A percentile compares a stretch with the other conserved stretches of the same genome.
These are phyloP conservation scores for Macrophomina phaseolina DNA, from an alignment of 2,329 filamentous ascomycete genomes.

Conservation along the genomic window DNA sequence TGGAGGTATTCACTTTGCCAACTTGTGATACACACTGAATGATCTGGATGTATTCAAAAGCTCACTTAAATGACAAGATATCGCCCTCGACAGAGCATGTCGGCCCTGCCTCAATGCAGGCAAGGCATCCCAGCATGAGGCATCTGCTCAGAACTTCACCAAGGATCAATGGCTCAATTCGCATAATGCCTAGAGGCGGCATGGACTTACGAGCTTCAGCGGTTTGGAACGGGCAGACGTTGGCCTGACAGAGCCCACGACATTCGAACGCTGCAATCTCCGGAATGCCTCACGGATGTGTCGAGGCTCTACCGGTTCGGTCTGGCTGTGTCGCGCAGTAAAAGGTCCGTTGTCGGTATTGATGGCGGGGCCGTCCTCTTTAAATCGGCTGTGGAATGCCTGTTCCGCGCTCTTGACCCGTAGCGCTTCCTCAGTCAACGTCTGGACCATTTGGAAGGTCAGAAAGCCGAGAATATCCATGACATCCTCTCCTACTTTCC, in stretches of 20 bases:
- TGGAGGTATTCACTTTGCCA: too few species aligned
- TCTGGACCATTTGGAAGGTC: neutral
- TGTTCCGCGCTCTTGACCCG: neutral
- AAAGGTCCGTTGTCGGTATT: neutral
- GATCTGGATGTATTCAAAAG: too few species aligned
- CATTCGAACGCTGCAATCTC: constrained; percentile 1
- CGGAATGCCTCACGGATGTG: constrained; percentile 5
- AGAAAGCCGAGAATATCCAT: neutral
- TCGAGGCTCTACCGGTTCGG: neutral
- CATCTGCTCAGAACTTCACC: neutral
- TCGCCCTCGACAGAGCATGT: too few species aligned
- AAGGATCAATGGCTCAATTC: neutral
- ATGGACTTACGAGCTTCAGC: neutral
- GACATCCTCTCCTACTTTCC: neutral
- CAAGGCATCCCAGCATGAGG: too few species aligned
- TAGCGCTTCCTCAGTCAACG: neutral
- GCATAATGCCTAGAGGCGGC: neutral
- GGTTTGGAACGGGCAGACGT: neutral
- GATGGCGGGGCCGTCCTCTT: too few species aligned
- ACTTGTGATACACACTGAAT: too few species aligned
- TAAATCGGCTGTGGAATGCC: too few species aligned
- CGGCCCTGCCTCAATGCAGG: too few species aligned
- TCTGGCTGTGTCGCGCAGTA: too few species aligned
- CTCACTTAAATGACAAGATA: too few species aligned
- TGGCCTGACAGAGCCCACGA: neutral